Percentiles rank a stretch among this genome's conserved stretches.
Conservation (phyloP, 768 basidiomycete genomes). For the Pisolithus albus region DNA sequence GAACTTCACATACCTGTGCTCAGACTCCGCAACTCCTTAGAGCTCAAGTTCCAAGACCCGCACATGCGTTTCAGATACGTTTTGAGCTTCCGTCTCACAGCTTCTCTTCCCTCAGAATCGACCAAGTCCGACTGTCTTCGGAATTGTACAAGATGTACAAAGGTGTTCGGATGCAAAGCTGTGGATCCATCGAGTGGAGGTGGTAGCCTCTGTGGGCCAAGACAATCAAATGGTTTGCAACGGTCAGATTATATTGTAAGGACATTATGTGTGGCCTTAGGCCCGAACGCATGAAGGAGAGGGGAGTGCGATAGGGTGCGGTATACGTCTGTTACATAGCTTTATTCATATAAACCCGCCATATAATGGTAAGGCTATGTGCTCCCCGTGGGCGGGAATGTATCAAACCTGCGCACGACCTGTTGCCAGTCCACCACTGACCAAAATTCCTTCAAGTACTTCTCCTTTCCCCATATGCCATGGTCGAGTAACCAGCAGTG, state of each 20-base stretch:
- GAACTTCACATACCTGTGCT: not conserved
- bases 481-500: constrained; percentile 87
- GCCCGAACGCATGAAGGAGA: no score
- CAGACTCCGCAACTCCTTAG: constrained; percentile 27
- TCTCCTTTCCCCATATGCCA: constrained; percentile 88
- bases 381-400: constrained; percentile 8
- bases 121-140: constrained; percentile 73
- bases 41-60: constrained; percentile 48
- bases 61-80: constrained; percentile 64
- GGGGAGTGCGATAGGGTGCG: no score
- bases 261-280: no score
- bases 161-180: constrained; percentile 62
- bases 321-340: no score
- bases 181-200: constrained; percentile 28
- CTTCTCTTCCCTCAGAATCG: constrained; percentile 77
- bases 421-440: constrained; percentile 70
- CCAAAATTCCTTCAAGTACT: constrained; percentile 82
- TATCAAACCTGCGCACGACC: constrained; percentile 33
- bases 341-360: no score
- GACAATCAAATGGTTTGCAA: not conserved
- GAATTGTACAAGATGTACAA: constrained; percentile 90
- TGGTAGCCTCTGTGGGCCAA: constrained; percentile 15
- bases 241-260: no score
- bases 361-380: no score
- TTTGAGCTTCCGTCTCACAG: constrained; percentile 67